Conservation (phyloP, 306 rosid species). For the Citrullus colocynthis region DNA sequence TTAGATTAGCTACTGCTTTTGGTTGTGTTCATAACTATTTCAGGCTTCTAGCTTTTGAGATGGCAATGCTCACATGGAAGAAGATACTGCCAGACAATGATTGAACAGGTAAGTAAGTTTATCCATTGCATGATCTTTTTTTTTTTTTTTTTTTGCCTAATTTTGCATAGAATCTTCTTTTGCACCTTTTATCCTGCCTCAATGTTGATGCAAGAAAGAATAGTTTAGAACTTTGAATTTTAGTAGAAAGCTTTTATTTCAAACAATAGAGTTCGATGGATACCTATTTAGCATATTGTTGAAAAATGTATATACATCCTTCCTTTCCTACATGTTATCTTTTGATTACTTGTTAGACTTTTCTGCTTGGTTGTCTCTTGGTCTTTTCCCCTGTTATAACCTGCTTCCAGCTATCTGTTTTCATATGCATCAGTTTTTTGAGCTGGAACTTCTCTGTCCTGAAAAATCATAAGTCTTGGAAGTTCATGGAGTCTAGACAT, state of each 20-base stretch:
- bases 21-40: not conserved
- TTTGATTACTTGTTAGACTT: slow-evolving; percentile 4
- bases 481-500: not conserved
- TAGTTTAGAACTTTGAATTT: not conserved
- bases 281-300: not conserved
- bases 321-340: not conserved
- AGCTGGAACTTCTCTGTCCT: slow-evolving; percentile 2
- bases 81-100: not conserved
- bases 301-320: not conserved
- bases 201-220: not conserved
- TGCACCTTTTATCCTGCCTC: not conserved
- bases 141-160: not conserved
- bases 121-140: not conserved
- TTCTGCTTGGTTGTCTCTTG: slow-evolving; percentile 3
- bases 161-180: not conserved
- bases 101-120: not conserved
- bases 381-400: not conserved
- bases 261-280: not conserved
- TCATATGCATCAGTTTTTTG: not conserved
- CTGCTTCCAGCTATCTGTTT: slow-evolving; percentile 7
- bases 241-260: not conserved
- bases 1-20: not conserved
- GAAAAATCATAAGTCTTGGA: not conserved
- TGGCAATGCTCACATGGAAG: slow-evolving; percentile 2
- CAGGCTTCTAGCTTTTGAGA: not conserved